Evolutionary conservation across 2,329 filamentous ascomycete genomes (phyloP), one percentile per base, ranked within the genome.

Genomic region (Trichoderma atroviride): DNA sequence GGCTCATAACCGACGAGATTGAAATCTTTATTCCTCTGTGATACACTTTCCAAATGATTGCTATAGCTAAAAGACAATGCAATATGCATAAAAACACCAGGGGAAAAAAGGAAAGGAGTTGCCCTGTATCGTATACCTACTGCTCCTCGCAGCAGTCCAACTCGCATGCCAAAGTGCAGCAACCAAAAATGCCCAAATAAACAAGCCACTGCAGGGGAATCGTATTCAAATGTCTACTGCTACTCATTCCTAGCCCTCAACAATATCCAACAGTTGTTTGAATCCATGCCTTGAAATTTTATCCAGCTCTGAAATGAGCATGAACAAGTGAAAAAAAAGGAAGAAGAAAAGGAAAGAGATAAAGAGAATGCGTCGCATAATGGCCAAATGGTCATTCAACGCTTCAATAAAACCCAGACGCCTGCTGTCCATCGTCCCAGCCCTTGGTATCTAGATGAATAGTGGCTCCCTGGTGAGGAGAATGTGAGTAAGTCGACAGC

Each of bases 401-500:
- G 29, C 40, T 52, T 67, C 60, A 73, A 31, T 72, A 68, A 57
- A 72, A 75, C 40, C 71, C 69, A 22, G 70, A 68, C 67, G 72
- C 66, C 16, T 70, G 73, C 14, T 70, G 73, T 55, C 73, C 71
- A 52, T 76, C 74, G 31, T 74, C 72, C 76, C 76, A 79, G 43
- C 69, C 37, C 40, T 57, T 70, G 56, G 69, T 69, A 55, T 72
- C 73, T 55, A 61, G 14, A 27, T 64, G 72, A 68, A 72, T 74
- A 61, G 71, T 74, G 60, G 71, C 68, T 64, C 76, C 74, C 56
- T 75, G 70, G 55, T 78, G 78, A 40, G 80, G 78, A 37, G 79
- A 80, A 60, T 76, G 75, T 24, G 76, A 74, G 70, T 78, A 81
- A 10, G 77, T 77, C 37, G 79, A 80, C 33, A 74, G 69, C 5